Base-by-base conservation (phyloP, 2,329 filamentous ascomycete species). In the Paecilomyces sp. region DNA sequence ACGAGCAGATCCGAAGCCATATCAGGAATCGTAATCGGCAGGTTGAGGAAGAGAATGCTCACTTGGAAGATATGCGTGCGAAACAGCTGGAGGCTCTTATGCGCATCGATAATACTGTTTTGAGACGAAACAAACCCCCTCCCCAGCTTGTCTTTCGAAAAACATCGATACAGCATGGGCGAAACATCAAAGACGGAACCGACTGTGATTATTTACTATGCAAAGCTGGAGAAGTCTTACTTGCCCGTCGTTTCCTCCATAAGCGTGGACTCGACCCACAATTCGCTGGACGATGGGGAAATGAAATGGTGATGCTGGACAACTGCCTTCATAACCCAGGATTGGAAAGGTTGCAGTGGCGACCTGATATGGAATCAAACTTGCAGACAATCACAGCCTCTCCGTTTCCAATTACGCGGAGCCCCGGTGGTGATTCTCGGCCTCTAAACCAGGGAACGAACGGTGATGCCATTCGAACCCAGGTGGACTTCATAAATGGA, bases 241-340 rank as follows among this genome's bases (percentile, higher is more conserved):
- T 63, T 5, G 74, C 73, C 22, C 68, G 67, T 54, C 63, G 61
- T 25, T 76, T 70, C 54, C 50, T 77, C 34, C 63, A 66, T 8
- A 69, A 64, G n/a, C 64, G 65, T 13, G 67, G 65, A 0, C 62
- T 77, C 9, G 65, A 71, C 50, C 62, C 62, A 28, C 62, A 41
- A 3, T 67, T 70, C 58, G 71, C 69, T 28, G 75, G 75, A 0
- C 61, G 67, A 58, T 77, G 75, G 75, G 65, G 61, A 24, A 68
- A 68, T 50, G 65, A 66, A 50, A 62, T 71, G 59, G 66, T 67
- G 51, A 61, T 62, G 8, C 54, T 61, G 51, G 65, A 41, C 22
- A 53, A 57, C 28, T 57, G 61, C 31, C 31, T 58, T 41, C 54
- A 58, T 25, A 51, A 53, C 9, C 7, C 11, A 51, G 31, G 51